Base-by-base conservation (phyloP, 441 rosid genomes). In the Erysimum pusillum region DNA sequence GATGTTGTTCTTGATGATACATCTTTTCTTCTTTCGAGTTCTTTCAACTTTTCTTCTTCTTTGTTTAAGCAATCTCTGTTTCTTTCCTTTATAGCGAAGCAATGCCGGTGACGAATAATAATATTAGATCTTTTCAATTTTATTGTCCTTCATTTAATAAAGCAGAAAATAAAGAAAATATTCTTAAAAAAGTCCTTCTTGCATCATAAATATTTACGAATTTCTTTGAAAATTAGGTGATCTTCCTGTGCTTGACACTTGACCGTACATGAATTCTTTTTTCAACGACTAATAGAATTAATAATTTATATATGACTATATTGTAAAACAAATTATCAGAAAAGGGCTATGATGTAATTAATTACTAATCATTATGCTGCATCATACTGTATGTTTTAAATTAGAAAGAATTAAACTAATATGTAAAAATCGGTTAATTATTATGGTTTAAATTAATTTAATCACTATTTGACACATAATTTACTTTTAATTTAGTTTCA, bases 1-100 rank as follows among this genome's bases (percentile, higher is more conserved):
- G 91, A 11, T 87, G 81, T 67, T 86, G 97, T 58, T 85, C 83
- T 69, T 89, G 88, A 77, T 85, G 70, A 64, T 85, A 88, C 94
- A 89, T 88, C 76, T 79, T 63, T 7, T 46, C 52, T 48, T 15
- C 52, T 7, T 45, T 17, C 25, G 67, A 58, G 45, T 67, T 75
- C 54, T 62, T 25, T 69, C 42, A 74, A 71, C 7, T 66, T 34
- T 6, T 36, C 41, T 5, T 9, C 8, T 32, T 56, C 2, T 67
- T 20, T 44, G 5, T 42, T 9, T 42, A 62, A 39, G 64, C 53
- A 53, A 71, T 4, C 67, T 64, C 14, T 77, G 66, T 76, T 76
- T 63, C 71, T 56, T 63, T 54, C 36, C 65, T 76, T 76, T 76
- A 67, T 66, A 69, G 41, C 39, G 8, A 76, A 69, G 69, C 13